Evolutionary conservation across 805 yeast genomes (phyloP).

Genomic region (Kregervanrija fluxuum): DNA sequence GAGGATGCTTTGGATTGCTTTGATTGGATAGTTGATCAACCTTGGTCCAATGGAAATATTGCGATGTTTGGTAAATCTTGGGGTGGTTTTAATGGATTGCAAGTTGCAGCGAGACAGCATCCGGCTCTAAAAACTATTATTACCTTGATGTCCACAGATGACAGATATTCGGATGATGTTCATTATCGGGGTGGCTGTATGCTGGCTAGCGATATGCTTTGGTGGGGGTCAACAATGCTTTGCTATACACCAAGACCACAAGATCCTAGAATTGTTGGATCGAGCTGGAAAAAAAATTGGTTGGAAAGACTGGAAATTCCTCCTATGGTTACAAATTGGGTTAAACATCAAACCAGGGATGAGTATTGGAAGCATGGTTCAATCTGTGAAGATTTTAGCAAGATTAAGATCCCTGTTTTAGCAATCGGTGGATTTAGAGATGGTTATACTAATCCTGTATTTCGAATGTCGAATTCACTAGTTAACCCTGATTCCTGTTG

Average conservation of each 20-base stretch:
- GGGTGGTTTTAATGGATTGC: constrained; percentile 43
- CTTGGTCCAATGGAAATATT: constrained; percentile 39
- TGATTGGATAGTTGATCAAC: constrained; percentile 34
- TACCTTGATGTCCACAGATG: constrained; percentile 40
- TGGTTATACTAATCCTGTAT: constrained; percentile 38
- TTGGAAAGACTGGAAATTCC: constrained; percentile 28
- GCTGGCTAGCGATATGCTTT: constrained; percentile 38
- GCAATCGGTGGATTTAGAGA: constrained; percentile 43
- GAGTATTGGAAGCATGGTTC: constrained; percentile 44
- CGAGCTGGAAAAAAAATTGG: constrained; percentile 36
- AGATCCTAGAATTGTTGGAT: constrained; percentile 35
- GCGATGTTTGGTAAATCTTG: constrained; percentile 44
- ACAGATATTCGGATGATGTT: constrained; percentile 41
- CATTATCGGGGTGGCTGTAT: constrained; percentile 42
- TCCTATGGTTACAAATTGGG: constrained; percentile 37
- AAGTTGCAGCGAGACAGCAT: constrained; percentile 39
- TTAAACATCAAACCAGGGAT: constrained; percentile 37
- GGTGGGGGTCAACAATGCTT: constrained; percentile 45
- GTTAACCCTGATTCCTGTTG: constrained; percentile 33
- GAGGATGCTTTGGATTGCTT: constrained; percentile 36
- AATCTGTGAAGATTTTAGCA: constrained; percentile 32
- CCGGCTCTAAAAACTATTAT: constrained; percentile 38
- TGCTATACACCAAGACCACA: constrained; percentile 39
- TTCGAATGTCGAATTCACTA: constrained; percentile 34
- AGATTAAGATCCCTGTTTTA: constrained; percentile 36